Evolutionary conservation across 305 asterid genomes (phyloP).

Genomic region (Fraxinus greggii): DNA sequence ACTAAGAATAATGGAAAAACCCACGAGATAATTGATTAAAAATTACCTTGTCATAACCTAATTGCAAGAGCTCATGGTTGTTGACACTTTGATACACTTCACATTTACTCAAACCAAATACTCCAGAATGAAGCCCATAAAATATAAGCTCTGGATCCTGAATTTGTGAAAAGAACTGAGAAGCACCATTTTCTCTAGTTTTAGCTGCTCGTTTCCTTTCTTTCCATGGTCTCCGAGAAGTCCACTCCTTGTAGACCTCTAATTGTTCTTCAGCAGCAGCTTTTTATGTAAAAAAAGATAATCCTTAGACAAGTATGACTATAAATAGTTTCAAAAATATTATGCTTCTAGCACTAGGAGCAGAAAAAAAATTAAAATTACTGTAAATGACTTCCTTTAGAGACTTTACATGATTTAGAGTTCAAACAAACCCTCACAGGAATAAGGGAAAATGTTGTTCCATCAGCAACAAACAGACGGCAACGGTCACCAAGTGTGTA

Average conservation of each 20-base stretch:
- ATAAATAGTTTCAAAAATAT: conserved; percentile 3
- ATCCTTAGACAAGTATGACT: conserved; percentile 20
- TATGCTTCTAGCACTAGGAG: not conserved
- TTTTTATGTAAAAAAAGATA: conserved; percentile 30
- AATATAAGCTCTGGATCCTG: conserved; percentile 81
- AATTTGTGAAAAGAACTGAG: conserved; percentile 34
- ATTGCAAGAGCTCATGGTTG: conserved; percentile 37
- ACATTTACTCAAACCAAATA: conserved; percentile 61
- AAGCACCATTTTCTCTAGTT: conserved; percentile 39
- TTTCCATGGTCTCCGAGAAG: conserved; percentile 70
- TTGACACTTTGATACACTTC: conserved; percentile 40
- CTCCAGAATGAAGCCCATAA: conserved; percentile 75
- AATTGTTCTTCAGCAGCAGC: conserved; percentile 30
- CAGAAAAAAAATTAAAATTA: conserved; percentile 7
- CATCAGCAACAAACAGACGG: conserved; percentile 95
- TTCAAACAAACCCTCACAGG: conserved; percentile 48
- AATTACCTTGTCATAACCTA: conserved; percentile 81
- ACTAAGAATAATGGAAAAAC: not conserved
- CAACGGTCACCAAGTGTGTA: conserved; percentile 72
- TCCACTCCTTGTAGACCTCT: conserved; percentile 69
- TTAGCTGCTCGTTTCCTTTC: conserved; percentile 71
- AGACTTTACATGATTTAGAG: conserved; percentile 43
- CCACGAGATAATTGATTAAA: not conserved
- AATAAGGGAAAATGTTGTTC: conserved; percentile 70
- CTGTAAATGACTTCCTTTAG: conserved; percentile 9